Base-by-base conservation (phyloP, 148 eudicot genomes). In the Rhododendron simsii region DNA sequence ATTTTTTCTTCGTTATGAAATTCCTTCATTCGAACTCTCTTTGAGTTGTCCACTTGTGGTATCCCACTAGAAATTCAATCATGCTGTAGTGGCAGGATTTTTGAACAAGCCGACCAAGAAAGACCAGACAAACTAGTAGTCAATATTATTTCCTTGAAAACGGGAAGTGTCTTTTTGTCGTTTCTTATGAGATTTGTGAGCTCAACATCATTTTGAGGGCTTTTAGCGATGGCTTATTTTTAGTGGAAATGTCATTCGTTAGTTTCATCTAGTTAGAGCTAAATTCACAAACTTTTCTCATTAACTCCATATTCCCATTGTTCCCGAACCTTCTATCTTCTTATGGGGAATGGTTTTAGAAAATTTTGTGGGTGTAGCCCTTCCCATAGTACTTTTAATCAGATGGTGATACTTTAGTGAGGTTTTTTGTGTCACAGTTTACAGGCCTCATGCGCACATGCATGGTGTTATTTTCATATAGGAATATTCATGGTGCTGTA, bases 11-110 rank as follows among this genome's bases (percentile, higher is more conserved):
- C 0, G 71, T 23, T 63, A 63, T 23, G 28, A 23, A 23, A 63
- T 8, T 63, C 69, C 69, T 63, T 26, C 69, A 63, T 63, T 63
- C 12, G 30, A 67, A 67, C 15, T 67, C 74, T 69, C 35, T 67
- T 67, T 69, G 74, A 69, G 74, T 63, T n/a, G 28, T 69, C 35
- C 74, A 69, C 74, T 69, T 69, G 74, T 69, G 74, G 35, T 69
- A 23, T 7, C 69, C 63, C 2, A 23, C 28, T 63, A 63, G 28
- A 63, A 63, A 63, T 63, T 63, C 69, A 63, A 23, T 63, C 69
- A 23, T 23, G 69, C 28, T 63, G 28, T 21, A 8, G 3, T 23
- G 69, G 28, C 69, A 23, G 30, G 28, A 23, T 63, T 20, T 61
- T 63, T 63, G 28, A 63, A 63, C 13, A 63, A 63, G 28, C 69